These are phyloP conservation scores for Atalantia buxifolia DNA, from an alignment of 345 rosid genomes.

Conservation along the genomic window DNA sequence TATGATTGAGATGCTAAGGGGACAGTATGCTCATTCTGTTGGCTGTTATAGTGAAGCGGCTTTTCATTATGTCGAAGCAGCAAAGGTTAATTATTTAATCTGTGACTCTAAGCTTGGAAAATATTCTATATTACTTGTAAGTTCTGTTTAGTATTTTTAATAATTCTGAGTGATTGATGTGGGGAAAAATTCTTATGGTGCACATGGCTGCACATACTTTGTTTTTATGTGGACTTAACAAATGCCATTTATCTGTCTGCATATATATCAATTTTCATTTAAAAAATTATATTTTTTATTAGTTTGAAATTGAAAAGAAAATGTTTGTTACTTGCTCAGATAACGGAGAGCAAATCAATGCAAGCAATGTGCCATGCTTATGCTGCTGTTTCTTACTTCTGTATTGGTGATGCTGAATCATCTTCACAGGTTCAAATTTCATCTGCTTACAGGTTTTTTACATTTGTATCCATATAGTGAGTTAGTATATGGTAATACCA, in stretches of 20 bases:
- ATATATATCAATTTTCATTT: not conserved
- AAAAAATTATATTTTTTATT: not conserved
- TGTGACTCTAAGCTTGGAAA: conserved; percentile 1
- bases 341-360: conserved; percentile 84
- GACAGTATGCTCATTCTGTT: conserved; percentile 94
- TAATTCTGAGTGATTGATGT: not conserved
- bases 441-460: not conserved
- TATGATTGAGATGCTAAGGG: conserved; percentile 93
- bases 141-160: not conserved
- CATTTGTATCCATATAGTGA: conserved; percentile 6
- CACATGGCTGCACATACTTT: no score
- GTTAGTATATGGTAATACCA: not conserved
- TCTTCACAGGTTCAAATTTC: conserved; percentile 64
- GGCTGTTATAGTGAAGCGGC: conserved; percentile 94
- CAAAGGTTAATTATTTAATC: conserved; percentile 51
- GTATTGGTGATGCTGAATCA: conserved; percentile 93
- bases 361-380: conserved; percentile 91
- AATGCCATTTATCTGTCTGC: not conserved
- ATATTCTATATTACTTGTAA: not conserved
- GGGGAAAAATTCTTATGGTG: not conserved
- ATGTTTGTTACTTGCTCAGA: conserved; percentile 38
- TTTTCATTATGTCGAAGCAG: conserved; percentile 88
- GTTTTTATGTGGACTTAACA: not conserved
- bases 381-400: conserved; percentile 90
- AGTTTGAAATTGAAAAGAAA: conserved; percentile 1